Evolutionary conservation across 495 filamentous ascomycete species (phyloP), one percentile per base, ranked within the genome.

Genomic region (Aspergillus campestris): DNA sequence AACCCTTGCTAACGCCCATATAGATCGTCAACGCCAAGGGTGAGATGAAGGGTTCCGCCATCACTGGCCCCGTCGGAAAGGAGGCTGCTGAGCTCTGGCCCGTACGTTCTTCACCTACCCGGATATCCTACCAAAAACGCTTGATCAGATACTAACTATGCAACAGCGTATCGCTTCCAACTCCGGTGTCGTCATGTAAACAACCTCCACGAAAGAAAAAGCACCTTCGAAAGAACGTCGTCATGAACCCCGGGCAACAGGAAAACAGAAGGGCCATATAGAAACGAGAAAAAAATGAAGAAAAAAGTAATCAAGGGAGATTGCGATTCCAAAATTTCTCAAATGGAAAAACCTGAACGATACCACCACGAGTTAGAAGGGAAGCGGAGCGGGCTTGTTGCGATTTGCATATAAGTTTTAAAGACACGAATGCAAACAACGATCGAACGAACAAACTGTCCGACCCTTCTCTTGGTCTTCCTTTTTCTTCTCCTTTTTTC

Each of bases 11-110:
- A 24, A 24, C 18, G 40, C 39, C 18, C 41, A 44, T 24, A 38
- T 44, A 94, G 89, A 99, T 97, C 64, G 94, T 99, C 79, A 99
- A 99, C 80, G 88, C 89, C 72, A 99, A 99, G 84, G 92, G 92
- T 75, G 92, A 99, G 78, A 99, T 99, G 92, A 99, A 99, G 82
- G 92, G 92, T 65, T 94, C 87, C 50, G 92, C 92, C 69, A 97
- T 99, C 66, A 99, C 92, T 56, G 92, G 92, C 47, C 94, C 94
- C 45, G 94, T 99, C 66, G 92, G 94, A 68, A 99, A 98, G 84
- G 92, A 98, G 74, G 94, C 92, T 69, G 92, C 92, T 70, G 92
- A 98, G 77, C 81, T 97, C 64, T 98, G 92, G 92, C 92, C 92
- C 70, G 86, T 91, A 77, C 71, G 84, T 74, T 48, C n/a, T 18